These are phyloP conservation scores for Glycine tomentella DNA, from an alignment of 306 rosid species.

Conservation along the genomic window DNA sequence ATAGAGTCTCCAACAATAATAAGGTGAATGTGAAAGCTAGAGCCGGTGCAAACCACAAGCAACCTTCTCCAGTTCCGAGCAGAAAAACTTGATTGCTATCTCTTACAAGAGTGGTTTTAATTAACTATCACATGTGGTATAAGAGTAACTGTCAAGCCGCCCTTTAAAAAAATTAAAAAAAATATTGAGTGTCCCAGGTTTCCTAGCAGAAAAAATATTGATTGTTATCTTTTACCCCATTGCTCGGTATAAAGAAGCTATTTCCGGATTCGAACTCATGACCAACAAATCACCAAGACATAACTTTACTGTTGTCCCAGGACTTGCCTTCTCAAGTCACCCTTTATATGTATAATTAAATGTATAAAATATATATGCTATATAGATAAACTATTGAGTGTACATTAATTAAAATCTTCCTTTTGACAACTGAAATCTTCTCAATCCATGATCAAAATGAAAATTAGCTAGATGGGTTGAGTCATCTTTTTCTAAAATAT, in stretches of 20 bases:
- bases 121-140: constrained; percentile 46
- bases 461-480: neutral
- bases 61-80: constrained; percentile 52
- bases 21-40: constrained; percentile 52
- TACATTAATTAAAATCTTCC: constrained; percentile 35
- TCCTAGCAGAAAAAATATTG: no score
- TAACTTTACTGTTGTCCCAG: no score
- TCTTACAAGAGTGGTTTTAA: constrained; percentile 38
- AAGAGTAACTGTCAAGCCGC: constrained; percentile 40
- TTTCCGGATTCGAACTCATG: no score
- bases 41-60: constrained; percentile 51
- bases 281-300: no score
- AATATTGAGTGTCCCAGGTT: no score
- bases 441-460: constrained; percentile 25
- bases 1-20: constrained; percentile 56
- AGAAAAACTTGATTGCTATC: constrained; percentile 48
- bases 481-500: no score
- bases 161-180: constrained; percentile 2
- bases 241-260: no score
- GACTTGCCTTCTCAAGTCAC: constrained; percentile 9
- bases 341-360: constrained; percentile 40
- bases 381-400: constrained; percentile 43
- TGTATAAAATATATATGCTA: constrained; percentile 40
- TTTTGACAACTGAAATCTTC: no score
- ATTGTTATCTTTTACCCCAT: no score